phyloP scores from a whole-genome alignment of 139 green algal genomes.

The Nannochloris sp. region DNA sequence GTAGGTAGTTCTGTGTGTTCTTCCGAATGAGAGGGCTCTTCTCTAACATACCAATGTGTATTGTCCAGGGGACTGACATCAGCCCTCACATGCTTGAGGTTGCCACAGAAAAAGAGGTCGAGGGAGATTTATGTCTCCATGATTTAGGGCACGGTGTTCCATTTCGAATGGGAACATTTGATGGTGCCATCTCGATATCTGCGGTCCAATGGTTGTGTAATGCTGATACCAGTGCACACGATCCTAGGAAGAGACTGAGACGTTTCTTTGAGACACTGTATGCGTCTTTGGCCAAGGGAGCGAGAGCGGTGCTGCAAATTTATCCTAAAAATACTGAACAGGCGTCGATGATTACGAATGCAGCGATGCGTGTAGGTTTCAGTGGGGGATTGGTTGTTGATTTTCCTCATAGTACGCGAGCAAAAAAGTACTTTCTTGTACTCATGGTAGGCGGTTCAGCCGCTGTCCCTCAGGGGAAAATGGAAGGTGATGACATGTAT shows the following conservation, averaged over 20 bases:
- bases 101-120: slow-evolving; percentile 22
- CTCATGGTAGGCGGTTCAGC: slow-evolving; percentile 72
- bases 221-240: slow-evolving; percentile 57
- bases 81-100: slow-evolving; percentile 66
- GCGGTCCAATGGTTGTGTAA: slow-evolving; percentile 46
- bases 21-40: neutral
- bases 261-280: slow-evolving; percentile 90
- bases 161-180: slow-evolving; percentile 67
- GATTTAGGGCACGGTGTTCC: slow-evolving; percentile 87
- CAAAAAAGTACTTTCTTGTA: slow-evolving; percentile 97
- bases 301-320: slow-evolving; percentile 74
- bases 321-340: slow-evolving; percentile 78
- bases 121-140: slow-evolving; percentile 40
- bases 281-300: slow-evolving; percentile 59
- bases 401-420: slow-evolving; percentile 85
- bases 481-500: slow-evolving; percentile 31
- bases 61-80: slow-evolving; percentile 76
- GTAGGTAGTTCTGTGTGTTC: slow-evolving; percentile 30
- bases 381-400: slow-evolving; percentile 92
- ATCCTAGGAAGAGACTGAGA: slow-evolving; percentile 70
- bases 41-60: neutral
- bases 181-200: slow-evolving; percentile 69
- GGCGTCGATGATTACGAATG: slow-evolving; percentile 84
- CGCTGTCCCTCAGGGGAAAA: slow-evolving; percentile 35
- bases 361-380: slow-evolving; percentile 90